Evolutionary conservation across 2,329 filamentous ascomycete species (phyloP), one percentile per base, ranked within the genome.

Genomic region (Neofusicoccum laricinum): DNA sequence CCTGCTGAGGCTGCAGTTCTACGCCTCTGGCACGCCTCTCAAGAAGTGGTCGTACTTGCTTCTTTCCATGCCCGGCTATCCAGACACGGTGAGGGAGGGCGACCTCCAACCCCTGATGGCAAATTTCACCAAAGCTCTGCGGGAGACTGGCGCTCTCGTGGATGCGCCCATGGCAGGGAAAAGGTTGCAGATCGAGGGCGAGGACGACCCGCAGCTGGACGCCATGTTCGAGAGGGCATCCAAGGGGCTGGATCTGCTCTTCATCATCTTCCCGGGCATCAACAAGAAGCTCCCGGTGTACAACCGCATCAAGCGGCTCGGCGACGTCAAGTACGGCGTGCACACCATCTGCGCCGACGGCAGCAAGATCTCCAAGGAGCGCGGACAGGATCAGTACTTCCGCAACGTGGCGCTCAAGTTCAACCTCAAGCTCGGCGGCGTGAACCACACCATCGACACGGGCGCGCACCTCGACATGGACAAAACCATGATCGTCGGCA

Each of bases 401-500:
- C 73, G 69, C 3, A 77, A 78, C 30, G 67, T 79, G 12, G 77
- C 74, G 1, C 58, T 97, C 50, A 97, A 97, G 64, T 73, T 76
- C 66, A 77, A 77, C 58, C 71, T 75, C 66, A 77, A 77, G 67
- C 70, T 74, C 3, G 74, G 75, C 2, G 77, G 71, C 10, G 84
- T 92, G 75, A 97, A 97, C 70, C 79, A 75, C 72, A 78, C 77
- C 14, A 78, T 96, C 0, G 75, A 77, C 2, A 67, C 77, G 11
- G 88, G 30, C 79, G 89, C 4, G 83, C 82, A 1, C 0, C 64
- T 77, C 3, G 82, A 38, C 40, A 46, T 89, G 38, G 86, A 85
- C 1, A 88, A 88, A 69, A 96, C 92, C 0, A 97, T 97, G 88
- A 79, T 97, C 1, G 86, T 96, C 8, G 93, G 93, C 0, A 89